Percentiles rank a stretch among this genome's conserved stretches.
phyloP scores from a whole-genome alignment of 495 filamentous ascomycete genomes.

The Hypoxylon intermedium region DNA sequence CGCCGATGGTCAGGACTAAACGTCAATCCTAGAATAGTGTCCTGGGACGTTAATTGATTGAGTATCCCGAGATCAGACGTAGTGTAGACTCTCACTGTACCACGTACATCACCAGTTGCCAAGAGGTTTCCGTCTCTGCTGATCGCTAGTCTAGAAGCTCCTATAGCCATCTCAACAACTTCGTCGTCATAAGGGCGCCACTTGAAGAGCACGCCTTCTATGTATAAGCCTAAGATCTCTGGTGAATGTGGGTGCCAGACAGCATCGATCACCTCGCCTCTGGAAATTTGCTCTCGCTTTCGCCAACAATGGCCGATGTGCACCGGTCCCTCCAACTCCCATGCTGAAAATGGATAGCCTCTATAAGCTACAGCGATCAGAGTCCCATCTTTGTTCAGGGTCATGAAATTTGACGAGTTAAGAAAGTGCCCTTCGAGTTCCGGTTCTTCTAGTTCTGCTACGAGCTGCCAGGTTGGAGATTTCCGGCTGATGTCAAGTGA shows the following conservation, averaged over 20 bases:
- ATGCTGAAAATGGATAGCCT: conserved; percentile 40
- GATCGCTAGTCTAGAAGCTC: conserved; percentile 30
- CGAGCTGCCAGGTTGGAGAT: conserved; percentile 27
- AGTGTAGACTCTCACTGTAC: conserved; percentile 34
- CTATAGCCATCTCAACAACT: conserved; percentile 25
- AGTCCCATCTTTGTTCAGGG: conserved; percentile 35
- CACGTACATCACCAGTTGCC: conserved; percentile 36
- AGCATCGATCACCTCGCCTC: conserved; percentile 38
- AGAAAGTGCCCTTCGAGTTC: conserved; percentile 37
- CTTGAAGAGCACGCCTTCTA: conserved; percentile 40
- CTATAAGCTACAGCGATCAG: conserved; percentile 39
- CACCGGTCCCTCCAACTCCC: conserved; percentile 38
- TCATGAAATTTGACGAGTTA: conserved; percentile 32
- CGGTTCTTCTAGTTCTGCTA: conserved; percentile 35
- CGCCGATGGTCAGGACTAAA: conserved; percentile 41
- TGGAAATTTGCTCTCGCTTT: conserved; percentile 13
- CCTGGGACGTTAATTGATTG: conserved; percentile 26
- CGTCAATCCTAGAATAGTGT: conserved; percentile 27
- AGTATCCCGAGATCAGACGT: conserved; percentile 32
- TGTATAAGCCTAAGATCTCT: conserved; percentile 41
- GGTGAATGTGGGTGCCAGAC: conserved; percentile 36
- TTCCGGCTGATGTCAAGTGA: conserved; percentile 17
- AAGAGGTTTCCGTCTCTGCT: conserved; percentile 39
- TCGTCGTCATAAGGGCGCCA: conserved; percentile 39
- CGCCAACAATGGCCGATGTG: conserved; percentile 42